Percentiles rank a stretch among this genome's conserved stretches.
phyloP scores from a whole-genome alignment of 176 grass and related monocot species.

The Pharus latifolius region DNA sequence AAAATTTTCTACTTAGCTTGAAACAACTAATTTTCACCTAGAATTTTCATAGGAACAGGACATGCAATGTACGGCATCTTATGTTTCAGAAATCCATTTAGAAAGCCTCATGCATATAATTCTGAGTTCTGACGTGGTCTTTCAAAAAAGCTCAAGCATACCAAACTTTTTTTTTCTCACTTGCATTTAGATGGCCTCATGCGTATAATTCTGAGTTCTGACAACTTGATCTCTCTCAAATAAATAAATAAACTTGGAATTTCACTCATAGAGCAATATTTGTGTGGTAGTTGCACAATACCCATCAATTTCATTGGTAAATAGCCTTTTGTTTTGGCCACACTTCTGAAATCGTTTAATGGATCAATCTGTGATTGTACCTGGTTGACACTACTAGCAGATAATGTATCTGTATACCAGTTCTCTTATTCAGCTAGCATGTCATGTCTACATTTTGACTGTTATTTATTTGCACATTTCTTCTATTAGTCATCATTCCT shows the following conservation, averaged over 20 bases:
- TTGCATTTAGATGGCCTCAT: not conserved
- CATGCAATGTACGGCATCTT: not conserved
- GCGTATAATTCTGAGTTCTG: not conserved
- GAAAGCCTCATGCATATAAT: not conserved
- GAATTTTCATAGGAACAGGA: not conserved
- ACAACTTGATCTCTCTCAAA: too few relatives aligned
- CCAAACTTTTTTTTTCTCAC: too few relatives aligned
- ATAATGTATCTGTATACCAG: not conserved
- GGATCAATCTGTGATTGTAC: not conserved
- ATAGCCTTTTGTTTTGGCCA: too few relatives aligned
- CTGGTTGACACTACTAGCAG: not conserved
- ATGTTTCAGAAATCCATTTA: not conserved
- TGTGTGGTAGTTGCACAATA: slow-evolving; percentile 8
- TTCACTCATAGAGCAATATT: not conserved
- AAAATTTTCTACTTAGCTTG: not conserved
- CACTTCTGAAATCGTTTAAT: not conserved
- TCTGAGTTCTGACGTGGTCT: too few relatives aligned
- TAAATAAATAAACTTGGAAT: not conserved
- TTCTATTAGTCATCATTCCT: not conserved
- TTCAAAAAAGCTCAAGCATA: not conserved
- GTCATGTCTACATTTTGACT: too few relatives aligned
- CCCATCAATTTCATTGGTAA: too few relatives aligned
- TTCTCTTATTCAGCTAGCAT: not conserved
- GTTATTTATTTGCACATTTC: not conserved
- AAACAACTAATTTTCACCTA: not conserved